Evolutionary conservation across 1,284 basidiomycete species (phyloP).

Genomic region (Neolentinus lepideus): DNA sequence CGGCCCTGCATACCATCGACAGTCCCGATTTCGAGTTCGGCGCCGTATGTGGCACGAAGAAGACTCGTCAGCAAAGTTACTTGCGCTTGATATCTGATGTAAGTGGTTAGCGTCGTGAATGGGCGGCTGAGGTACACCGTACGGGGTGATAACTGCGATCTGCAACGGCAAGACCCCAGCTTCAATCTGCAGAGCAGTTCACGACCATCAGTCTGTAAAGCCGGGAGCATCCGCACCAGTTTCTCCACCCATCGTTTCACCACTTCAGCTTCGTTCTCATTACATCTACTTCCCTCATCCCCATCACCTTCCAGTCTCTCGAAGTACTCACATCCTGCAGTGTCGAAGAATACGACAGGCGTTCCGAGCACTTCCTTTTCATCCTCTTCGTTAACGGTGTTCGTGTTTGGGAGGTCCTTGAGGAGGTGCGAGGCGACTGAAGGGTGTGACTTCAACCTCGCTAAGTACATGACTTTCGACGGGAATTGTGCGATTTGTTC

Average conservation of each 20-base stretch:
- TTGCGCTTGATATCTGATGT: constrained; percentile 79
- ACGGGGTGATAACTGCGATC: constrained; percentile 91
- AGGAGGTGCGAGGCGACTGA: constrained; percentile 73
- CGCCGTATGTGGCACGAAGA: constrained; percentile 61
- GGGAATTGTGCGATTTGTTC: constrained; percentile 83
- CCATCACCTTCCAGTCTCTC: constrained; percentile 63
- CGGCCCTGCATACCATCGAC: constrained; percentile 94
- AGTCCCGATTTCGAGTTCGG: constrained; percentile 79
- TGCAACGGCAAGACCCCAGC: constrained; percentile 67
- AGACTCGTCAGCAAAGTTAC: constrained; percentile 73
- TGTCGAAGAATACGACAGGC: constrained; percentile 91
- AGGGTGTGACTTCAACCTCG: constrained; percentile 62
- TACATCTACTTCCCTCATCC: constrained; percentile 84
- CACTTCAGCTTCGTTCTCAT: constrained; percentile 88
- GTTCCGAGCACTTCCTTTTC: constrained; percentile 66
- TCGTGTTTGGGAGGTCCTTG: constrained; percentile 55
- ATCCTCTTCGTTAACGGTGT: constrained; percentile 45
- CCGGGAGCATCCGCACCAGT: constrained; percentile 43
- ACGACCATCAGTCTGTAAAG: background rate
- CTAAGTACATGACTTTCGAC: constrained; percentile 74
- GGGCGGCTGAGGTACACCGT: constrained; percentile 16
- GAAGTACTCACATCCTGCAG: constrained; percentile 87
- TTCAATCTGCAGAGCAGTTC: constrained; percentile 39
- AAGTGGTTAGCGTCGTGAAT: background rate
- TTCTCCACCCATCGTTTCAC: constrained; percentile 78